Conservation (phyloP, 2,329 filamentous ascomycete genomes). For the Pleoardoris graminearum region DNA sequence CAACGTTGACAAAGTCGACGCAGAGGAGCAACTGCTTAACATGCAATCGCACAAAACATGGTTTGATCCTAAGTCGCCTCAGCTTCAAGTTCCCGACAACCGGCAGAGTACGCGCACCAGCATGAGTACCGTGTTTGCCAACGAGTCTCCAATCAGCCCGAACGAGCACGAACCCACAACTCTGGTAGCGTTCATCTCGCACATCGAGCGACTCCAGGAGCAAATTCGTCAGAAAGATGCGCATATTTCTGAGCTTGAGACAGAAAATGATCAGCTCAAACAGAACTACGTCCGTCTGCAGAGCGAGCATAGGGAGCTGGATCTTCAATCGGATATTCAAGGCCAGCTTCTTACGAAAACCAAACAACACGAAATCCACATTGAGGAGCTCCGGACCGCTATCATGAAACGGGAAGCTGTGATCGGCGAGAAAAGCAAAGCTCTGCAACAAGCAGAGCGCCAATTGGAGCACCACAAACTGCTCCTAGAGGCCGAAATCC, state of each 20-base stretch:
- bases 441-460: conserved; percentile 31
- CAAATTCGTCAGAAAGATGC: conserved; percentile 38
- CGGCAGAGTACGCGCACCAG: conserved; percentile 24
- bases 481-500: conserved; percentile 47
- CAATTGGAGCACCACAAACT: conserved; percentile 48
- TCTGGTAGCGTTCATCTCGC: conserved; percentile 28
- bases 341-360: conserved; percentile 32
- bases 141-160: conserved; percentile 20
- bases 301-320: conserved; percentile 27
- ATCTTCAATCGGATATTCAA: conserved; percentile 35
- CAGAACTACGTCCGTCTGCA: conserved; percentile 25
- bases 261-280: conserved; percentile 22
- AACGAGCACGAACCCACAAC: conserved; percentile 28
- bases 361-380: conserved; percentile 30
- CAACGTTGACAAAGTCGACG: conserved; percentile 49
- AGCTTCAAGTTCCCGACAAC: conserved; percentile 12
- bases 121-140: conserved; percentile 37
- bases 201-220: conserved; percentile 39
- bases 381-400: conserved; percentile 34
- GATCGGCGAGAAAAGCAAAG: conserved; percentile 38
- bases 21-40: conserved; percentile 42
- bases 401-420: conserved; percentile 37
- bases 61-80: conserved; percentile 27
- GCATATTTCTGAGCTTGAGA: conserved; percentile 28
- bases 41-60: conserved; percentile 30